Base-by-base conservation (phyloP, 768 basidiomycete genomes). In the Mycena haematopus region DNA sequence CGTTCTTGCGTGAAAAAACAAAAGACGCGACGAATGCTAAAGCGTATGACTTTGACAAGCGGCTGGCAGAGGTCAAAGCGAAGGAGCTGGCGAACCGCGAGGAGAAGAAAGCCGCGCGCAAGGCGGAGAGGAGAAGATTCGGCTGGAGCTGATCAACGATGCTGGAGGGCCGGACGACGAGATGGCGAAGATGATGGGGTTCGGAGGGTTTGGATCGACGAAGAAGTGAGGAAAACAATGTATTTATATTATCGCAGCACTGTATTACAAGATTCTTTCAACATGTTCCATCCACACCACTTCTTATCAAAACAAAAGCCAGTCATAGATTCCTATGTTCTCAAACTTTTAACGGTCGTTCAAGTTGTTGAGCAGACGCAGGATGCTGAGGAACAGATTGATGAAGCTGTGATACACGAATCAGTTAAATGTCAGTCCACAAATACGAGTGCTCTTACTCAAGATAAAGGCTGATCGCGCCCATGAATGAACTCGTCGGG, bases 401-500 rank as follows among this genome's bases (percentile, higher is more conserved):
- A 45, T 45, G 44, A 54, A 64, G 40, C 15, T 19, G n/a, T n/a
- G n/a, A n/a, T n/a, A 31, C 29, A 31, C 6, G 15, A 6, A 56
- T 42, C 31, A 59, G 51, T 17, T 21, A 45, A 42, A 42, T n/a
- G 4, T 19, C n/a, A 13, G 36, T 38, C 15, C 36, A 6, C 13
- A 13, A 38, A 17, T 17, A 6, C 14, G 46, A 29, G 63, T 42
- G n/a, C 11, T 88, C 88, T 68, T 77, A 91, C 87, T 98, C 96
- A 58, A 98, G 88, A 77, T 98, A 99, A n/a, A 99, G 85, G 67
- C 88, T 90, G 71, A 98, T 90, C 19, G 93, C 83, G 36, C 89
- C 96, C 79, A 97, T 79, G 68, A n/a, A 97, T 95, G 74, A 85
- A 95, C 74, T 99, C 97, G 67, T 99, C 97, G 4, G 95, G 93